Base-by-base conservation (phyloP, 164 flowering plant genomes). In the Kingdonia uniflora region DNA sequence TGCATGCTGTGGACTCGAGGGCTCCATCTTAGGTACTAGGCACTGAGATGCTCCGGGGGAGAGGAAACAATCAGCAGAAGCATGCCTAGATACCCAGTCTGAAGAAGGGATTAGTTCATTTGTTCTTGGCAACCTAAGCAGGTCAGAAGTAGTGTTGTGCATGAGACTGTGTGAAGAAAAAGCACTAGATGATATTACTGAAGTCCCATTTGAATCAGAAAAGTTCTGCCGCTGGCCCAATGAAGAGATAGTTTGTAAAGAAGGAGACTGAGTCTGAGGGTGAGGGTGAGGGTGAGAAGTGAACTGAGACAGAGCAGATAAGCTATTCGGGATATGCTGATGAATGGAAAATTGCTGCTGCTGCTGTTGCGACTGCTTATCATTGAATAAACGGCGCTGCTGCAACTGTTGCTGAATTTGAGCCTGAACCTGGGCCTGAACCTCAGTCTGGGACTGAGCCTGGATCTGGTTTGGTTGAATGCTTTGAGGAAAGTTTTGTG, bases 131-230 rank as follows among this genome's bases (percentile, higher is more conserved):
- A 78, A 45, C 56, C 63, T 76, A 42, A 79, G 75, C 29, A 77
- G 68, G 47, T 79, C 73, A 51, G 90, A 70, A n/a, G 87, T 57
- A 26, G 77, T 86, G 40, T 82, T 92, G 56, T 68, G 80, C 70
- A 87, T 46, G 19, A 85, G 64, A 61, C 82, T 72, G 17, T 81
- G 92, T 19, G 87, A 44, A 12, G 96, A 87, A 59, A 95, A 80
- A 40, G 74, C 64, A 42, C 60, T 50, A 48, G 78, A 47, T 44
- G 81, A 60, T 24, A 76, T 53, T 16, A 61, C 71, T 22, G 76
- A 71, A 57, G 71, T 75, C 51, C 73, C 79, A 65, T 67, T 78
- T 6, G 87, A 70, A 43, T 78, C 83, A 1, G 83, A 56, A 62
- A 79, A 82, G 43, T 68, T 79, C 52, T 65, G 81, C 48, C 73